Evolutionary conservation across 768 basidiomycete species (phyloP), one percentile per base, ranked within the genome.

Genomic region (Leccinum pellstonianum): DNA sequence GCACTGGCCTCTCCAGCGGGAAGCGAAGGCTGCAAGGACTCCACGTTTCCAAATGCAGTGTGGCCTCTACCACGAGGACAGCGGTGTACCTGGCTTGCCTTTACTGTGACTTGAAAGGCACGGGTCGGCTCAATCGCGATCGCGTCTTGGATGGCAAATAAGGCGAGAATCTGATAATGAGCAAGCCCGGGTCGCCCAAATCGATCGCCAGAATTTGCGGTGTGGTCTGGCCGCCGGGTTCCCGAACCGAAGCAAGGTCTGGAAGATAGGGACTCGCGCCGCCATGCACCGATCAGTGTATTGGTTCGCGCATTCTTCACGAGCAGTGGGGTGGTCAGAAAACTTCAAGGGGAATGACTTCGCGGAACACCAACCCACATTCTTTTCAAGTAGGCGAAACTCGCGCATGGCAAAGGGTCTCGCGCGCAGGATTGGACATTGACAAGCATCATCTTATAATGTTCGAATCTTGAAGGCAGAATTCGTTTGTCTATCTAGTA

Each of bases 401-500:
- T 27, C 8, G 9, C 4, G 29, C 31, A 23, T 4, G 29, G 29
- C 21, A 15, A 12, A 37, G 12, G 10, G 14, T 35, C 25, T 43
- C 1, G 54, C 6, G 12, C 19, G 19, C 5, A 25, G 48, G 19
- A 55, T 11, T 5, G 25, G 27, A 7, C 17, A 29, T 15, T 29
- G 29, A 17, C 5, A 37, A 49, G 31, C 25, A 54, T 55, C 17
- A 17, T 38, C 10, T 31, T 31, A n/a, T 43, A 14, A 8, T 5
- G 23, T 38, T 25, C 9, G 17, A 41, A 50, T 55, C 46, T 56
- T 17, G 35, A 43, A 37, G 23, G 19, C 14, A 29, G 37, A 38
- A 31, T 38, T 41, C n/a, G 46, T 64, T 54, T 12, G 52, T 59
- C 50, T 23, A 52, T 15, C 19, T 25, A 23, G 23, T 11, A 63